These are phyloP conservation scores for Panicum miliaceum DNA, from an alignment of 176 grass and related monocot genomes.

Conservation along the genomic window DNA sequence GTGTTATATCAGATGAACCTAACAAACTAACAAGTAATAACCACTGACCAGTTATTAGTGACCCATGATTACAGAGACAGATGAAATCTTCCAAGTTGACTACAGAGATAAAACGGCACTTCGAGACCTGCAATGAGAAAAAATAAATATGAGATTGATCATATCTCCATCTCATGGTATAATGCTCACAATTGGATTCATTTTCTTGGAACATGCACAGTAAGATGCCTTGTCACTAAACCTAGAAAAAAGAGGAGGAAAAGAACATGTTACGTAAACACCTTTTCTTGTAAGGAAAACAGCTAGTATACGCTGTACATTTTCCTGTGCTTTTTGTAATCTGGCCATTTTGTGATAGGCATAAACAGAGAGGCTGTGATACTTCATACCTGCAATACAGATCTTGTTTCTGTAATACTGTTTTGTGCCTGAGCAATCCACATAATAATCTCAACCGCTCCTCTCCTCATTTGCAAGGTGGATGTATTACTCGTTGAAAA, in stretches of 20 bases:
- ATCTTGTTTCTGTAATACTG: not conserved
- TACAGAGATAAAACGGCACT: not conserved
- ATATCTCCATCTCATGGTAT: conserved; percentile 12
- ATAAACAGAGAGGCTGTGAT: not conserved
- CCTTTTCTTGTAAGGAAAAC: not conserved
- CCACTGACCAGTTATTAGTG: not conserved
- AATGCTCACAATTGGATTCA: not conserved
- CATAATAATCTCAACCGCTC: not conserved
- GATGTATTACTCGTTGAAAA: not conserved
- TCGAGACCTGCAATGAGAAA: conserved; percentile 5
- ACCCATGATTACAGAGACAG: not conserved
- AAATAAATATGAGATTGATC: conserved; percentile 3
- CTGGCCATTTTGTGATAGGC: conserved; percentile 16
- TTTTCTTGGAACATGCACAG: conserved; percentile 1
- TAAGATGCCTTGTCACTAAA: not conserved
- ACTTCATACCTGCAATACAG: not conserved
- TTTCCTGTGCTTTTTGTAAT: not conserved
- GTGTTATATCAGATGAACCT: conserved; percentile 5
- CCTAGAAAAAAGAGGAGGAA: not conserved
- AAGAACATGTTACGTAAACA: not conserved
- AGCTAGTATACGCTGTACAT: not conserved
- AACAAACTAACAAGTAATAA: not conserved
- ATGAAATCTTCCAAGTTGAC: not conserved
- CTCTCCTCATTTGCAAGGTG: not conserved
- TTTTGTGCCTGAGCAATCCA: not conserved